phyloP scores from a whole-genome alignment of 805 yeast genomes.

The Maudiozyma barnettii region DNA sequence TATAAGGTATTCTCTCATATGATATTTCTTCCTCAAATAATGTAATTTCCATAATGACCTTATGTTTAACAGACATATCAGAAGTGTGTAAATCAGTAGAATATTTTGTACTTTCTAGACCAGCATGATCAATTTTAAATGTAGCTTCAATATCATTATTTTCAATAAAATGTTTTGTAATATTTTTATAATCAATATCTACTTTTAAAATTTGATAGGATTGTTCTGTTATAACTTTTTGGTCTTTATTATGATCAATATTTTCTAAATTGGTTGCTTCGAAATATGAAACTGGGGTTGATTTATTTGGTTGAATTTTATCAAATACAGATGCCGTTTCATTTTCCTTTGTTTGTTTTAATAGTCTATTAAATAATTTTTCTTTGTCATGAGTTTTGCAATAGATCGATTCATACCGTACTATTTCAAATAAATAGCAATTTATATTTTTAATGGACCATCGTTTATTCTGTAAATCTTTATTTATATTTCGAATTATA shows the following conservation, averaged over 20 bases:
- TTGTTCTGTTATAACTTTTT: neutral
- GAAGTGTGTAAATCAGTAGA: neutral
- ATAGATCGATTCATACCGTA: neutral
- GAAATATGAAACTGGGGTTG: neutral
- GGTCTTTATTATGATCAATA: neutral
- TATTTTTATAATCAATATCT: neutral
- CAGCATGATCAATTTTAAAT: neutral
- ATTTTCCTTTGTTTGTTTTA: neutral
- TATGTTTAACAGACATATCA: neutral
- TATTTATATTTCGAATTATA: neutral
- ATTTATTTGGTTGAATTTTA: neutral
- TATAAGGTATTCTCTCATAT: neutral
- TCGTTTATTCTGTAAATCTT: neutral
- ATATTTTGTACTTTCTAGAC: neutral
- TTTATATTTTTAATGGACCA: neutral
- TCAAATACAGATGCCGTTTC: neutral
- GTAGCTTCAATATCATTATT: neutral
- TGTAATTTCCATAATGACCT: conserved; percentile 1
- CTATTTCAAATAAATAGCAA: neutral
- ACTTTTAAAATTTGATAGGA: neutral
- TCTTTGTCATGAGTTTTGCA: neutral
- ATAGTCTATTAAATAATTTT: neutral
- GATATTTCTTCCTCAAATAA: conserved; percentile 3
- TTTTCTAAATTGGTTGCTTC: neutral
- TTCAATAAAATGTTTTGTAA: neutral